Percentiles rank a stretch among this genome's conserved stretches.
These are phyloP conservation scores for Fraxinus albicans DNA, from an alignment of 305 asterid genomes.

Conservation along the genomic window DNA sequence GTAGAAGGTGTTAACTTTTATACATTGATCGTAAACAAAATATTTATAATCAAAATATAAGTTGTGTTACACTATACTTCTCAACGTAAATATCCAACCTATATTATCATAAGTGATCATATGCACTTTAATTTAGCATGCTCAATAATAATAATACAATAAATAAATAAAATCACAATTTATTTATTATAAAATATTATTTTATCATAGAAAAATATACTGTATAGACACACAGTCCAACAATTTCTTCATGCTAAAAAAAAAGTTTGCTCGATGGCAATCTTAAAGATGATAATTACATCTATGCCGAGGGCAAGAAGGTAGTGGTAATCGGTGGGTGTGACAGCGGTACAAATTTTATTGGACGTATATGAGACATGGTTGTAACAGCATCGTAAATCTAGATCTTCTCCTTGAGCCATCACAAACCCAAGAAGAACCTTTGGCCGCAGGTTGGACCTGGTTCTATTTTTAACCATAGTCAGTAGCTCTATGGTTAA, in stretches of 20 bases:
- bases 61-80: no score
- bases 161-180: no score
- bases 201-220: no score
- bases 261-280: conserved; percentile 92
- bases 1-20: no score
- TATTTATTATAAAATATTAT: no score
- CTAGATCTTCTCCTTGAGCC: conserved; percentile 95
- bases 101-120: no score
- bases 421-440: conserved; percentile 87
- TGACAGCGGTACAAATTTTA: conserved; percentile 95
- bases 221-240: no score
- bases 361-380: conserved; percentile 95
- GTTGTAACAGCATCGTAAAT: conserved; percentile 73
- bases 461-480: not conserved
- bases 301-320: conserved; percentile 92
- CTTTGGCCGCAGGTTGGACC: conserved; percentile 97
- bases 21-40: no score
- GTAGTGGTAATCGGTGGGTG: conserved; percentile 99
- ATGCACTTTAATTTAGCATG: no score
- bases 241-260: conserved; percentile 81
- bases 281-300: conserved; percentile 78
- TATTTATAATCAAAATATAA: no score
- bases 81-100: no score
- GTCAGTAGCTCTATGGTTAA: not conserved
- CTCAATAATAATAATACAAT: no score